Base-by-base conservation (phyloP, 1,139 yeast species). In the Sugiyamaella novakii region DNA sequence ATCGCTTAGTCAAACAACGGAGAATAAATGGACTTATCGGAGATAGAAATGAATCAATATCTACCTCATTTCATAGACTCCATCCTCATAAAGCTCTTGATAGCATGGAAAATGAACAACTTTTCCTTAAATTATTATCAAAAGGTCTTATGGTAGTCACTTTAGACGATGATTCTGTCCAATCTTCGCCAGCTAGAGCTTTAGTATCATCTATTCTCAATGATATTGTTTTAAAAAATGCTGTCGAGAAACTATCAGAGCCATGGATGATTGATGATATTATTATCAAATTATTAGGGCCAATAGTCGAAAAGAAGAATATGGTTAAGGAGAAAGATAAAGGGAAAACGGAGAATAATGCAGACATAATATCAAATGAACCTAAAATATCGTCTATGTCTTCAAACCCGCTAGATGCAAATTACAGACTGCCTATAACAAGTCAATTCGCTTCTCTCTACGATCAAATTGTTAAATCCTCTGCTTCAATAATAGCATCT, bases 81-180 rank as follows among this genome's bases (percentile, higher is more conserved):
- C 59, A 71, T 66, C 83, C 72, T 60, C 86, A 74, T 70, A 79
- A 68, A 63, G 87, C 75, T 54, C 72, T 71, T 63, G 60, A 53
- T 5, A 46, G 47, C 18, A 39, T 54, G 2, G 62, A 58, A 4
- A 51, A 56, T 19, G 60, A 62, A 56, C 61, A 55, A 45, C 53
- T 64, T 11, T 75, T 72, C 54, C 51, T 70, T 21, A 62, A 65
- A 28, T 51, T 72, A 1, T 44, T 77, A 30, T 59, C 73, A 0
- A 66, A 64, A 28, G 65, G 66, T 0, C 43, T 77, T 10, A 59
- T 73, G 3, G 54, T 59, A 0, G 54, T 62, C n/a, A 44, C 75
- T 2, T 54, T 78, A 10, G 78, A 78, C 1, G 59, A 61, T 4
- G 73, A 71, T 19, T 75, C 69, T 33, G 47, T 62, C 1, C 63